These are phyloP conservation scores for Xylaria sp. DNA, from an alignment of 2,329 filamentous ascomycete genomes.

Conservation along the genomic window DNA sequence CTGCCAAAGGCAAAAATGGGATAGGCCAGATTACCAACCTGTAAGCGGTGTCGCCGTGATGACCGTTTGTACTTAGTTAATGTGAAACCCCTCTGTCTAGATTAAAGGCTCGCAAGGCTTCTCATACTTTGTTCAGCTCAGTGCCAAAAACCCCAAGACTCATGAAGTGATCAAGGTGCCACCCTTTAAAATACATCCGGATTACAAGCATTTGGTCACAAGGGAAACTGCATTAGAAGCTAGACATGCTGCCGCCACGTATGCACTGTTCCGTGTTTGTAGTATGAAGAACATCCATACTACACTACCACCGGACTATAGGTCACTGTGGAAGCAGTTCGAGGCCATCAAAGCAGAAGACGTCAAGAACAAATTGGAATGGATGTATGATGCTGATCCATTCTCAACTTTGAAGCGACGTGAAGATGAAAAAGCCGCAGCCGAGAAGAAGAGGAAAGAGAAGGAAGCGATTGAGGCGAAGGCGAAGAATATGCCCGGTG, in stretches of 20 bases:
- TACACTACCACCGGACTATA: slow-evolving; percentile 91
- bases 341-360: slow-evolving; percentile 84
- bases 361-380: slow-evolving; percentile 79
- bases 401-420: slow-evolving; percentile 84
- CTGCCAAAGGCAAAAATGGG: slow-evolving; percentile 96
- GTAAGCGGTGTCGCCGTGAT: slow-evolving; percentile 55
- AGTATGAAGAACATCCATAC: slow-evolving; percentile 97
- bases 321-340: slow-evolving; percentile 92
- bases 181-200: slow-evolving; percentile 82
- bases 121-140: slow-evolving; percentile 84
- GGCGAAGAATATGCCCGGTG: slow-evolving; percentile 71
- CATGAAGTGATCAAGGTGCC: slow-evolving; percentile 79
- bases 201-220: slow-evolving; percentile 78
- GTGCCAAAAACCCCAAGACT: slow-evolving; percentile 81
- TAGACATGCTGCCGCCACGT: slow-evolving; percentile 91
- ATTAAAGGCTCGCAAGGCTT: slow-evolving; percentile 78
- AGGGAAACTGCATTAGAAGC: slow-evolving; percentile 88
- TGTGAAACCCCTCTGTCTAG: slow-evolving; percentile 45
- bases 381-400: slow-evolving; percentile 96
- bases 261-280: slow-evolving; percentile 88
- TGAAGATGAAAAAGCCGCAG: slow-evolving; percentile 78
- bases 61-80: slow-evolving; percentile 42
- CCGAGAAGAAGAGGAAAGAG: slow-evolving; percentile 83
- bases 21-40: slow-evolving; percentile 90
- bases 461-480: slow-evolving; percentile 74